These are phyloP conservation scores for Boletus subcaerulescens DNA, from an alignment of 768 basidiomycete genomes.

Conservation along the genomic window DNA sequence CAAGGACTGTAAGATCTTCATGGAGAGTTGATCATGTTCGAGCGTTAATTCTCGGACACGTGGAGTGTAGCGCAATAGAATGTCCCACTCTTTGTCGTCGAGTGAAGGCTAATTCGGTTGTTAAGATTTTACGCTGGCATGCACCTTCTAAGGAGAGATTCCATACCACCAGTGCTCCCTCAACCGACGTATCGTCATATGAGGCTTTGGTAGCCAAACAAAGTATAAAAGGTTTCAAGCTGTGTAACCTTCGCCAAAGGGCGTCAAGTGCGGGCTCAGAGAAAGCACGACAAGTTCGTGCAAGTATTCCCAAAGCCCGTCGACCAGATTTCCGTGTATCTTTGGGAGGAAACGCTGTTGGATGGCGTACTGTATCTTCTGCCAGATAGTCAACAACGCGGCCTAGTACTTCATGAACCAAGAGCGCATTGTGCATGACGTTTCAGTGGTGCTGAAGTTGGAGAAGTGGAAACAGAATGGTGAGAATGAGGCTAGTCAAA, in stretches of 20 bases:
- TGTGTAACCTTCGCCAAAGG: conserved; percentile 12
- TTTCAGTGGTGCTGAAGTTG: too few species aligned
- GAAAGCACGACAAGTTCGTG: conserved; percentile 12
- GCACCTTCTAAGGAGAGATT: not conserved
- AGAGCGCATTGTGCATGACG: not conserved
- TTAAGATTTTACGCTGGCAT: not conserved
- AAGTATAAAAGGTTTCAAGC: not conserved
- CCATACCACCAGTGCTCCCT: not conserved
- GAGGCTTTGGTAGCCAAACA: conserved; percentile 1
- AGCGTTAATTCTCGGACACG: conserved; percentile 6
- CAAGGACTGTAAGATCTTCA: conserved; percentile 1
- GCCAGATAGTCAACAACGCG: not conserved
- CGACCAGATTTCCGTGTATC: not conserved
- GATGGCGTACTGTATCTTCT: not conserved
- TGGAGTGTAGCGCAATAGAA: conserved; percentile 6
- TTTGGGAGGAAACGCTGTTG: too few species aligned
- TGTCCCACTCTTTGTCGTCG: conserved; percentile 1
- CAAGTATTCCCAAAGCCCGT: conserved; percentile 4
- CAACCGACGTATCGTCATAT: not conserved
- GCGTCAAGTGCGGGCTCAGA: conserved; percentile 13
- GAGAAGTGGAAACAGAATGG: too few species aligned
- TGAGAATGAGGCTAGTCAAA: too few species aligned
- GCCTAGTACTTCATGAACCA: conserved; percentile 1
- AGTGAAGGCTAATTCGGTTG: not conserved
- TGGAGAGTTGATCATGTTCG: not conserved